Conservation (phyloP, 352 stramenopile species). For the Phytophthora cryptogea region DNA sequence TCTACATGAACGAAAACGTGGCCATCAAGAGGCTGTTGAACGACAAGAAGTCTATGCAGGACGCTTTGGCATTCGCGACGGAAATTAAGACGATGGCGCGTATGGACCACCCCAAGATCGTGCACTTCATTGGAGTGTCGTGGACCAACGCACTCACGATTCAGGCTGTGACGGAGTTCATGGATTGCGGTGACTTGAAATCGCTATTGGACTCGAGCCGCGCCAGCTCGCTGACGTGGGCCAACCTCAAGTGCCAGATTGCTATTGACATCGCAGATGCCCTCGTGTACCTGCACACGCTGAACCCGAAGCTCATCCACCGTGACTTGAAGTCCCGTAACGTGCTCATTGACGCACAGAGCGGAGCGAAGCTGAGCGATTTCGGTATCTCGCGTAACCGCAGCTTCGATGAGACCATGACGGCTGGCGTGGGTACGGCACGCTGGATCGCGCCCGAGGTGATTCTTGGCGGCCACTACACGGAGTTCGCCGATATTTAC, state of each 20-base stretch:
- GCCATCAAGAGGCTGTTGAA: conserved; percentile 62
- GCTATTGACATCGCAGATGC: conserved; percentile 71
- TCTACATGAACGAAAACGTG: conserved; percentile 72
- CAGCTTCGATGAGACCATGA: conserved; percentile 67
- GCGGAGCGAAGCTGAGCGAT: conserved; percentile 66
- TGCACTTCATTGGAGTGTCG: conserved; percentile 69
- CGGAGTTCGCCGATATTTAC: conserved; percentile 61
- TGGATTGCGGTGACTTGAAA: conserved; percentile 70
- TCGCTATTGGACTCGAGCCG: conserved; percentile 47
- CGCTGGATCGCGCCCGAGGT: conserved; percentile 66
- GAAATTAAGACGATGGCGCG: conserved; percentile 66
- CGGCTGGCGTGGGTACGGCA: conserved; percentile 53
- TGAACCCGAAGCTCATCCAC: conserved; percentile 70
- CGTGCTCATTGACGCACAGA: conserved; percentile 63
- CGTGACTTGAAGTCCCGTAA: conserved; percentile 76
- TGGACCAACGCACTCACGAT: conserved; percentile 69
- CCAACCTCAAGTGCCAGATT: conserved; percentile 69
- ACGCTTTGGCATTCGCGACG: conserved; percentile 58
- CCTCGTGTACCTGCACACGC: conserved; percentile 73
- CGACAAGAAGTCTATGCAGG: conserved; percentile 60
- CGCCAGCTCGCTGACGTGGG: conserved; percentile 52
- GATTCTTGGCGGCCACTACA: conserved; percentile 55
- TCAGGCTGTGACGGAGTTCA: conserved; percentile 68
- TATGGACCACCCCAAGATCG: conserved; percentile 70
- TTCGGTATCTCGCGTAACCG: conserved; percentile 72